Base-by-base conservation (phyloP, 2,329 filamentous ascomycete species). In the Penicillium palitans region DNA sequence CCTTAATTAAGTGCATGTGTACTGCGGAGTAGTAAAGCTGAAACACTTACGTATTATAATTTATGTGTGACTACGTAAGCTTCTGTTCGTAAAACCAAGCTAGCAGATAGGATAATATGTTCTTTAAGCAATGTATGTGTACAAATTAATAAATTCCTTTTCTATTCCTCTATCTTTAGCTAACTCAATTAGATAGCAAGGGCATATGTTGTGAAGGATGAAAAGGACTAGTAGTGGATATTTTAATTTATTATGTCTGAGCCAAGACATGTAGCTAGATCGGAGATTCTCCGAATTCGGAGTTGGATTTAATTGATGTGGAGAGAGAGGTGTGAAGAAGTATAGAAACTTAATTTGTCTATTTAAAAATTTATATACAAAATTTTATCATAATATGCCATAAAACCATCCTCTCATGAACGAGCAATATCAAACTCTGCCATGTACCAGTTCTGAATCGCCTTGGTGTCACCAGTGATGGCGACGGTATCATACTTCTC, bases 381-480 rank as follows among this genome's bases (percentile, higher is more conserved):
- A 37, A 13, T 27, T 46, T 39, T 52, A 49, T 46, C 45, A 10
- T 27, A 41, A 50, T 33, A 33, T 33, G 5, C 17, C 24, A 55
- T 33, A 33, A 29, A 13, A 7, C 24, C 9, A 6, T 13, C 12
- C 24, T 58, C 45, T 68, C 54, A 74, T 61, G 71, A 77, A 19
- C 74, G 67, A 15, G 76, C 77, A 63, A 76, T 62, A 2, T 76
- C 68, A 52, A 78, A 70, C 66, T 79, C 76, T 1, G 71, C 55
- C 1, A 70, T 77, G 61, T 81, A 82, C 79, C 79, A 81, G 57
- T 80, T 81, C 59, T 81, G 80, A 52, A 82, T 78, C 0, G 80
- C 79, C 67, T 77, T 78, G 0, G 73, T 78, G 55, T 82, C 79
- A 21, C 74, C 74, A 3, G 74, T 80, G 17, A 82, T 76, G 6